phyloP scores from a whole-genome alignment of 345 rosid genomes.

The Fremontodendron californicum region DNA sequence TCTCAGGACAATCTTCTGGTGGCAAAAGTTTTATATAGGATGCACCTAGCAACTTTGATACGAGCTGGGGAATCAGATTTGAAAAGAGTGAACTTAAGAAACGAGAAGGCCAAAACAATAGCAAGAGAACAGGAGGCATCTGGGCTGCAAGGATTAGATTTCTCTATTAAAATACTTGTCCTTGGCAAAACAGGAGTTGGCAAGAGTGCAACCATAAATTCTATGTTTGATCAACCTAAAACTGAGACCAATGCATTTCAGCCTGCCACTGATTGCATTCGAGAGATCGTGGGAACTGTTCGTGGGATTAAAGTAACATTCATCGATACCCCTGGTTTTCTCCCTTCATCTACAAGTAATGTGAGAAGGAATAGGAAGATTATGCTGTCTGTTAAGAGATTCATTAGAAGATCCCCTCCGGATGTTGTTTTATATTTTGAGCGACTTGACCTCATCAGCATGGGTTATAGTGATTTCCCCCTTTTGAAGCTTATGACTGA shows the following conservation, averaged over 20 bases:
- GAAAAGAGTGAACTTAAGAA: constrained; percentile 45
- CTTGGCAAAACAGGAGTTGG: constrained; percentile 95
- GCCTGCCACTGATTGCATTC: constrained; percentile 61
- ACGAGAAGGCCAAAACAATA: constrained; percentile 44
- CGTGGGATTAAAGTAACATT: constrained; percentile 70
- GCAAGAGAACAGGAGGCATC: constrained; percentile 73
- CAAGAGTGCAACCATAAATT: constrained; percentile 96
- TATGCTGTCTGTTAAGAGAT: constrained; percentile 63
- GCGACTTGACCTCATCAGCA: constrained; percentile 65
- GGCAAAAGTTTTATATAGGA: constrained; percentile 75
- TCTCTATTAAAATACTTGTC: constrained; percentile 68
- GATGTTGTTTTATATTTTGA: constrained; percentile 79
- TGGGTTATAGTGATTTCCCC: constrained; percentile 59
- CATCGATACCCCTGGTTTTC: constrained; percentile 89
- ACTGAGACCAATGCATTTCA: constrained; percentile 70
- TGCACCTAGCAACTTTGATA: constrained; percentile 68
- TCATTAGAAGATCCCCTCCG: constrained; percentile 68
- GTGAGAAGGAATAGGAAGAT: constrained; percentile 68
- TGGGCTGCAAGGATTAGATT: constrained; percentile 65
- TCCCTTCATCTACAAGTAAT: constrained; percentile 47
- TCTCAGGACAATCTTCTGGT: constrained; percentile 59
- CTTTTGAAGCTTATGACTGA: constrained; percentile 79
- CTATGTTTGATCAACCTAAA: constrained; percentile 66
- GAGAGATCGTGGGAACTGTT: constrained; percentile 66
- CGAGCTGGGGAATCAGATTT: constrained; percentile 73